Percentiles rank a stretch among this genome's conserved stretches.
Conservation (phyloP, 2,329 filamentous ascomycete genomes). For the Aspergillus neotritici region DNA sequence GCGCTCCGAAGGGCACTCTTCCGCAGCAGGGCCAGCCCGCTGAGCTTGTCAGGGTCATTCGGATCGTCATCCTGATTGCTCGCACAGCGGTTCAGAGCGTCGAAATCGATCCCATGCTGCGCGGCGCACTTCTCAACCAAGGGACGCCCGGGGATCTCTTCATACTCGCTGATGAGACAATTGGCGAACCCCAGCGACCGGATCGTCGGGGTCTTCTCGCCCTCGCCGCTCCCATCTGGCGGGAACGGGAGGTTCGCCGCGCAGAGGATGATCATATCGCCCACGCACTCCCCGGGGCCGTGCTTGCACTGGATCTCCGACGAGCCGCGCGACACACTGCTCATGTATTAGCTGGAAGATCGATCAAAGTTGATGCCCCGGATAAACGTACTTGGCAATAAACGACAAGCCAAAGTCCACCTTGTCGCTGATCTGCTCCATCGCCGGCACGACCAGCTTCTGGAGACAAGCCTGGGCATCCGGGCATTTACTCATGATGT, state of each 20-base stretch:
- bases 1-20: slow-evolving; percentile 48
- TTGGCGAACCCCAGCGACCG: slow-evolving; percentile 88
- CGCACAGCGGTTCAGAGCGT: slow-evolving; percentile 73
- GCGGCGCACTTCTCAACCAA: slow-evolving; percentile 82
- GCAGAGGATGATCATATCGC: slow-evolving; percentile 92
- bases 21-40: slow-evolving; percentile 41
- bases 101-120: slow-evolving; percentile 83
- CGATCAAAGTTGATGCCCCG: no score
- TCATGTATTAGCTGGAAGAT: slow-evolving; percentile 3
- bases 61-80: slow-evolving; percentile 68
- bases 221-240: slow-evolving; percentile 35
- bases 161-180: slow-evolving; percentile 74
- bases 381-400: slow-evolving; percentile 64
- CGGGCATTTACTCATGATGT: slow-evolving; percentile 97
- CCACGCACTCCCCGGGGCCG: slow-evolving; percentile 83
- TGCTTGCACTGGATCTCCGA: slow-evolving; percentile 86
- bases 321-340: slow-evolving; percentile 60
- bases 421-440: slow-evolving; percentile 74
- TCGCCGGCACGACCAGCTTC: slow-evolving; percentile 74
- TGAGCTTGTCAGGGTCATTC: slow-evolving; percentile 46
- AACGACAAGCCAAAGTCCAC: slow-evolving; percentile 89
- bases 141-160: slow-evolving; percentile 68
- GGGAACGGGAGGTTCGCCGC: slow-evolving; percentile 60
- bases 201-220: slow-evolving; percentile 64
- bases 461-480: slow-evolving; percentile 80